phyloP scores from a whole-genome alignment of 768 basidiomycete genomes.

The Termitomyces sp. region DNA sequence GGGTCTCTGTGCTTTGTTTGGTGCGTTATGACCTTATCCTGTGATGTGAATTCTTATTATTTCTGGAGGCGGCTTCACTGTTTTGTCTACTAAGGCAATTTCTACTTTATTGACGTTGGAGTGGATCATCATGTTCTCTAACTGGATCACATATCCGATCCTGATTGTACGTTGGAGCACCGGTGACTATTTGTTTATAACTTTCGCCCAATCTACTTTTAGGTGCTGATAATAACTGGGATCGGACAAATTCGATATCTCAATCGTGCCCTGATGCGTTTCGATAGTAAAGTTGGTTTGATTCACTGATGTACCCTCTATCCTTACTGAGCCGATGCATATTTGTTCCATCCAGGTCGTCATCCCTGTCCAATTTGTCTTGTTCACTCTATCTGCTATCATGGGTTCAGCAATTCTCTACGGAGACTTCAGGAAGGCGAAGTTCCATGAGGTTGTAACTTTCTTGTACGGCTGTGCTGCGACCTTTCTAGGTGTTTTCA shows the following conservation, averaged over 20 bases:
- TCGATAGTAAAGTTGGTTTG: slow-evolving; percentile 75
- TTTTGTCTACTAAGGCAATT: slow-evolving; percentile 88
- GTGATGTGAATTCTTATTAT: not conserved
- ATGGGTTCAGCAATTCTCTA: slow-evolving; percentile 91
- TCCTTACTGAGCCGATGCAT: not conserved
- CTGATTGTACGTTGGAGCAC: slow-evolving; percentile 41
- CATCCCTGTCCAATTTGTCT: slow-evolving; percentile 91
- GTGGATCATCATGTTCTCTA: slow-evolving; percentile 69
- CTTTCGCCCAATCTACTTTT: slow-evolving; percentile 6
- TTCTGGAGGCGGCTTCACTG: slow-evolving; percentile 80
- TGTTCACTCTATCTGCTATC: slow-evolving; percentile 92
- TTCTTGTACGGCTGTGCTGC: slow-evolving; percentile 85
- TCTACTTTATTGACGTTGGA: slow-evolving; percentile 79
- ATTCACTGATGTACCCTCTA: not conserved
- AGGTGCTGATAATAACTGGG: slow-evolving; percentile 72
- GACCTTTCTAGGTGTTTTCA: slow-evolving; percentile 87
- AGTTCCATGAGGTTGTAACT: slow-evolving; percentile 76
- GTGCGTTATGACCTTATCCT: slow-evolving; percentile 27
- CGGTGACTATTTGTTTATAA: not conserved
- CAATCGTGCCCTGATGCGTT: slow-evolving; percentile 85
- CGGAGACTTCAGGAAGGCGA: slow-evolving; percentile 82
- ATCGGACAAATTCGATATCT: slow-evolving; percentile 82
- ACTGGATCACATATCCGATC: slow-evolving; percentile 82
- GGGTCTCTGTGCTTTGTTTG: slow-evolving; percentile 81
- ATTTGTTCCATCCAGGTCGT: slow-evolving; percentile 53